These are phyloP conservation scores for Euphorbia tirucalli DNA, from an alignment of 345 rosid genomes.

Conservation along the genomic window DNA sequence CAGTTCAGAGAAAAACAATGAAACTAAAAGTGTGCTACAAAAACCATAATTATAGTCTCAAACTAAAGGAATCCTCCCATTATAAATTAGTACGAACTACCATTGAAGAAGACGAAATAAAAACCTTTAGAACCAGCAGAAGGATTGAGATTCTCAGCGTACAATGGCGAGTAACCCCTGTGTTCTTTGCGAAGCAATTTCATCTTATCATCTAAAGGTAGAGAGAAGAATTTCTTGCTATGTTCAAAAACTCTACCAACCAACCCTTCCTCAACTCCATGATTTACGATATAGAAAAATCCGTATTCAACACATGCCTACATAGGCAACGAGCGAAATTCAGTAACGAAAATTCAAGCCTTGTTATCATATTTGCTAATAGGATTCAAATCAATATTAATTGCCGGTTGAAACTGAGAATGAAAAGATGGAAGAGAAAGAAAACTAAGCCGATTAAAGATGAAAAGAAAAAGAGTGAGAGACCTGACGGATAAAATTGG, in stretches of 20 bases:
- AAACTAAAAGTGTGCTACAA: no score
- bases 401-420: neutral
- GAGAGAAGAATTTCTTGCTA: constrained; percentile 62
- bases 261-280: constrained; percentile 63
- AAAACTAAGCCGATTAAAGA: neutral
- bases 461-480: neutral
- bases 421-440: neutral
- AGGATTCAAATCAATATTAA: neutral
- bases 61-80: no score
- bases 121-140: constrained; percentile 38
- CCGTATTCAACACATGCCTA: constrained; percentile 78
- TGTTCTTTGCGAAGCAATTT: constrained; percentile 35
- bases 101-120: neutral
- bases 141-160: constrained; percentile 49
- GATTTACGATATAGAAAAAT: constrained; percentile 83
- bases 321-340: neutral
- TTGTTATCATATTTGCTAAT: no score
- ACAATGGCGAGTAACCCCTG: constrained; percentile 65
- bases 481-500: constrained; percentile 29
- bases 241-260: constrained; percentile 40
- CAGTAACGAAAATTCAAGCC: neutral
- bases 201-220: constrained; percentile 63
- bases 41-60: no score
- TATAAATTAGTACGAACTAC: no score
- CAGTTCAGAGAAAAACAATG: neutral